Conservation (phyloP, 805 yeast genomes). For the Saccharomycopsis malanga region DNA sequence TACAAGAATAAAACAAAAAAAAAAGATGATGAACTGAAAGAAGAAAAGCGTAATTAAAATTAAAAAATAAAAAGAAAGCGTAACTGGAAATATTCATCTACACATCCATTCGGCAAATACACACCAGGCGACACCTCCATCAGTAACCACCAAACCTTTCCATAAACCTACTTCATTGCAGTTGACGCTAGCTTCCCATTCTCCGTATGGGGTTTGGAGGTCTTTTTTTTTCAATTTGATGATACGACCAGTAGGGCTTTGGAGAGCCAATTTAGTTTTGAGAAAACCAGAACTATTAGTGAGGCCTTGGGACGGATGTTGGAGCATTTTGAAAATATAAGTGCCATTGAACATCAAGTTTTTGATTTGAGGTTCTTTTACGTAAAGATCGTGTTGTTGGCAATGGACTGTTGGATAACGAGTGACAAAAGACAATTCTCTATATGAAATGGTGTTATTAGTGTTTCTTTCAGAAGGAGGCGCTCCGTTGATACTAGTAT, state of each 20-base stretch:
- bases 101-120: slow-evolving; percentile 90
- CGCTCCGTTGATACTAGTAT: not conserved
- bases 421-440: slow-evolving; percentile 60
- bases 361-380: slow-evolving; percentile 77
- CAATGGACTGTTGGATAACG: slow-evolving; percentile 66
- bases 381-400: slow-evolving; percentile 67
- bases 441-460: slow-evolving; percentile 44
- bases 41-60: not conserved
- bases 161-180: slow-evolving; percentile 73
- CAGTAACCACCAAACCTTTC: slow-evolving; percentile 76
- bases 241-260: slow-evolving; percentile 80
- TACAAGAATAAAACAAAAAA: not conserved
- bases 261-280: slow-evolving; percentile 58
- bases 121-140: slow-evolving; percentile 73
- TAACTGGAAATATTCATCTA: slow-evolving; percentile 12
- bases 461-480: not conserved
- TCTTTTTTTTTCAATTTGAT: slow-evolving; percentile 49
- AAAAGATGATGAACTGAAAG: not conserved
- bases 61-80: not conserved
- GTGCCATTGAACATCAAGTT: slow-evolving; percentile 48
- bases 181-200: slow-evolving; percentile 54
- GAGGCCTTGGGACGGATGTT: slow-evolving; percentile 52
- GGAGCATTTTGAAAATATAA: slow-evolving; percentile 58
- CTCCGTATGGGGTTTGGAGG: slow-evolving; percentile 40
- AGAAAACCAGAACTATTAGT: slow-evolving; percentile 32